phyloP scores from a whole-genome alignment of 805 yeast species.

The Saturnispora silvae region DNA sequence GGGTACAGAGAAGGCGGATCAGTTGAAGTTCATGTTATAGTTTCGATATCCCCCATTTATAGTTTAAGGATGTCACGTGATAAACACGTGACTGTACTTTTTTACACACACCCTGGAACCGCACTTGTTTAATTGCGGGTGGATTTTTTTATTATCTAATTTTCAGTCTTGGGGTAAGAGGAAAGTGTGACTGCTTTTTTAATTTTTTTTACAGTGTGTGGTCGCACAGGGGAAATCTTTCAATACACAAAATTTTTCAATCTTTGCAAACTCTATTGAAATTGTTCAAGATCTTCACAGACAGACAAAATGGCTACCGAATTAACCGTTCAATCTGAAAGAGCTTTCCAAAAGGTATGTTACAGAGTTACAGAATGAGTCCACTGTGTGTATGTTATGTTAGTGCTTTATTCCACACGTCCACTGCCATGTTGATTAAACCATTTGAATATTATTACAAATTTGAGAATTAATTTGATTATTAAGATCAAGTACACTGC shows the following conservation, averaged over 20 bases:
- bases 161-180: too few relatives aligned
- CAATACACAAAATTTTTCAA: slow-evolving; percentile 5
- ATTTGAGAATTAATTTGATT: too few relatives aligned
- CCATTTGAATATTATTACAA: too few relatives aligned
- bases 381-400: not conserved
- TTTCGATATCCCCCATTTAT: not conserved
- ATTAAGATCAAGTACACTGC: too few relatives aligned
- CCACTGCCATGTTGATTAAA: too few relatives aligned
- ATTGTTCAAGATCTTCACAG: slow-evolving; percentile 8
- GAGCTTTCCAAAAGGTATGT: slow-evolving; percentile 99
- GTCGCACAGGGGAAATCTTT: not conserved
- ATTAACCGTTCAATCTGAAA: slow-evolving; percentile 99
- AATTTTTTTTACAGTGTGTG: too few relatives aligned
- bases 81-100: slow-evolving; percentile 1
- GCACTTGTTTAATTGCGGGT: too few relatives aligned
- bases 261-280: not conserved
- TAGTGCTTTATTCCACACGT: not conserved
- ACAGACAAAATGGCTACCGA: slow-evolving; percentile 79
- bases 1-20: slow-evolving; percentile 29
- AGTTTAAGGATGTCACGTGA: slow-evolving; percentile 2
- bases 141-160: too few relatives aligned
- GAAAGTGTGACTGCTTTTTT: too few relatives aligned
- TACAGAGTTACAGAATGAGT: not conserved
- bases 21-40: slow-evolving; percentile 4
- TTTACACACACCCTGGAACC: not conserved